These are phyloP conservation scores for Euphrasia confusa DNA, from an alignment of 257 asterid species.

Conservation along the genomic window DNA sequence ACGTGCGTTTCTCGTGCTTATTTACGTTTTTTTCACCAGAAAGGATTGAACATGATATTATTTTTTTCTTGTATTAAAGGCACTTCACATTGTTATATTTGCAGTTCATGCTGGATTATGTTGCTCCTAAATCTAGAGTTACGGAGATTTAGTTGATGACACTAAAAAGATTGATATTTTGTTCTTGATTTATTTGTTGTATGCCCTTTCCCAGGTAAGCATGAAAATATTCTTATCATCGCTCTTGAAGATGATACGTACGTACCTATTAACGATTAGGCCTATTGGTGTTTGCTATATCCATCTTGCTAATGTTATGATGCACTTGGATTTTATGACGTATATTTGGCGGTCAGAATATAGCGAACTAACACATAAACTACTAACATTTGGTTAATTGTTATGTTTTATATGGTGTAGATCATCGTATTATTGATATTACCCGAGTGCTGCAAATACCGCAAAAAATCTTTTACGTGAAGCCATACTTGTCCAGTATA, in stretches of 20 bases:
- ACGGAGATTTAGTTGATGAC: constrained; percentile 68
- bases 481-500: too few relatives aligned
- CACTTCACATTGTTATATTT: constrained; percentile 1
- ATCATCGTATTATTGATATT: constrained; percentile 35
- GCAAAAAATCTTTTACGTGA: too few relatives aligned
- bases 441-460: too few relatives aligned
- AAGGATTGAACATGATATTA: not conserved
- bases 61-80: not conserved
- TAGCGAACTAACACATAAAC: not conserved
- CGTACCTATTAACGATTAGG: too few relatives aligned
- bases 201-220: constrained; percentile 76
- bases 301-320: too few relatives aligned
- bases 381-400: constrained; percentile 20
- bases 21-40: too few relatives aligned
- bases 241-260: not conserved
- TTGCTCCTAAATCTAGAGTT: constrained; percentile 80
- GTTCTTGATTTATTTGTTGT: constrained; percentile 53
- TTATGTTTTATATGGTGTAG: constrained; percentile 31
- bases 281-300: too few relatives aligned
- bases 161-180: constrained; percentile 66
- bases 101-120: constrained; percentile 87
- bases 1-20: too few relatives aligned
- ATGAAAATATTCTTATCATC: not conserved
- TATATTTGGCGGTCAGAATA: not conserved
- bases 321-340: not conserved